Base-by-base conservation (phyloP, 2,329 filamentous ascomycete species). In the Ophiostoma tasmaniense region DNA sequence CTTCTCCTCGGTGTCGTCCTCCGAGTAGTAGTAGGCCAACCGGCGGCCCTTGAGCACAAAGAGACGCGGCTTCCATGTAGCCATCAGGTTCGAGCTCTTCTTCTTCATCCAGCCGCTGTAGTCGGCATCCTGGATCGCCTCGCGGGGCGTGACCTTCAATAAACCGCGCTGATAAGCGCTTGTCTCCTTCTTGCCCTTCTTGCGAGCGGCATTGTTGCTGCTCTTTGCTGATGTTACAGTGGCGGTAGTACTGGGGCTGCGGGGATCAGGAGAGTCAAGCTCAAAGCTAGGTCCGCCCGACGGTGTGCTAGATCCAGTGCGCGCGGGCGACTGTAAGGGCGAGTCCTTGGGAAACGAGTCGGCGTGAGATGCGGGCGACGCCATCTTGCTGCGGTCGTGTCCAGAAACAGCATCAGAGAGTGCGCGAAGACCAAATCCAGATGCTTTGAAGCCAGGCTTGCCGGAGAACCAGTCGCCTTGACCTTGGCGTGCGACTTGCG, bases 31-130 rank as follows among this genome's bases (percentile, higher is more conserved):
- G 80, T 99, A 99, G 0, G 93, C 93, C 37, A 99, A 82, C 4
- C 95, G 89, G 67, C 94, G 89, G 37, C 95, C 95, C 75, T 93
- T 93, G 70, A 99, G 86, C 8, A 99, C 89, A 76, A 99, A 99
- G n/a, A 98, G 84, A 14, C 95, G 89, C 14, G 93, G 91, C 76
- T 98, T 99, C 95, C 95, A 99, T 1, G 93, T 97, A 2, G 93
- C 93, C 89, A 99, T 97, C 42, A 98, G 83, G 75, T 94, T 95
- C 1, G 92, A 94, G 70, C 92, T 97, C 79, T 96, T 93, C 84
- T 99, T 99, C 83, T 95, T 98, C 95, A 99, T 99, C 95, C 95
- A 99, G 1, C 95, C 95, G 75, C 90, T 94, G 77, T 97, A 98
- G 76, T 99, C 94, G 68, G 92, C 94, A 71, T 87, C 88, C 71